Evolutionary conservation across 2,329 filamentous ascomycete genomes (phyloP).

Genomic region (Ophiostoma quercus): DNA sequence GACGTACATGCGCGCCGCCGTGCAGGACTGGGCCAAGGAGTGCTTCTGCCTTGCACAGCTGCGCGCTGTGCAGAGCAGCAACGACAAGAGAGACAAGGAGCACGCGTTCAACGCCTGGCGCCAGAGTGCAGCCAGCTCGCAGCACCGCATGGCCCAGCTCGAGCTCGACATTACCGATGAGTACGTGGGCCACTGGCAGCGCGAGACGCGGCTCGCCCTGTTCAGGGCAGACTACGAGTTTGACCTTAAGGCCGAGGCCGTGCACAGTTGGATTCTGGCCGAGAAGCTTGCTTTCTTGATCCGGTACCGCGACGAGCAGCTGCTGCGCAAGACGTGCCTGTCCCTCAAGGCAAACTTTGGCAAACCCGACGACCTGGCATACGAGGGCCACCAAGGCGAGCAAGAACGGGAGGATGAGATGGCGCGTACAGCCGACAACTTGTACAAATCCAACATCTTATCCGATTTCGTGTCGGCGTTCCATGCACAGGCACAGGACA

Average conservation of each 20-base stretch:
- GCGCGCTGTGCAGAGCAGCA: slow-evolving; percentile 10
- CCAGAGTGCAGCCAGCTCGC: slow-evolving; percentile 6
- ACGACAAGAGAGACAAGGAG: background rate
- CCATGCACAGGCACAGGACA: background rate
- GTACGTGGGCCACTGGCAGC: slow-evolving; percentile 30
- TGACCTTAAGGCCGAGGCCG: slow-evolving; percentile 26
- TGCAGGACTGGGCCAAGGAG: slow-evolving; percentile 25
- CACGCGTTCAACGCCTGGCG: slow-evolving; percentile 12
- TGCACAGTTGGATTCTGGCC: slow-evolving; percentile 32
- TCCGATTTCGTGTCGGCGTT: background rate
- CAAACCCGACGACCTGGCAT: background rate
- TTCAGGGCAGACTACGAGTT: slow-evolving; percentile 27
- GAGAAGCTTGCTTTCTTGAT: slow-evolving; percentile 31
- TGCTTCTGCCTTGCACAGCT: slow-evolving; percentile 19
- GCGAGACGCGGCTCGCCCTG: slow-evolving; percentile 29
- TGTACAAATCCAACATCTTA: slow-evolving; percentile 18
- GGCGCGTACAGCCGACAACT: slow-evolving; percentile 5
- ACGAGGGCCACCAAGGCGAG: background rate
- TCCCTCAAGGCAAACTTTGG: background rate
- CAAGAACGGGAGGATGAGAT: slow-evolving; percentile 1
- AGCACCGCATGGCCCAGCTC: slow-evolving; percentile 15
- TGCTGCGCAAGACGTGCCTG: slow-evolving; percentile 14
- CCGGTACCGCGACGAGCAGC: slow-evolving; percentile 29
- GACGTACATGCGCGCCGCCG: slow-evolving; percentile 17
- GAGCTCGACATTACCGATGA: slow-evolving; percentile 25